Conservation (phyloP, 1,139 yeast genomes). For the Debaryomyces coudertii region DNA sequence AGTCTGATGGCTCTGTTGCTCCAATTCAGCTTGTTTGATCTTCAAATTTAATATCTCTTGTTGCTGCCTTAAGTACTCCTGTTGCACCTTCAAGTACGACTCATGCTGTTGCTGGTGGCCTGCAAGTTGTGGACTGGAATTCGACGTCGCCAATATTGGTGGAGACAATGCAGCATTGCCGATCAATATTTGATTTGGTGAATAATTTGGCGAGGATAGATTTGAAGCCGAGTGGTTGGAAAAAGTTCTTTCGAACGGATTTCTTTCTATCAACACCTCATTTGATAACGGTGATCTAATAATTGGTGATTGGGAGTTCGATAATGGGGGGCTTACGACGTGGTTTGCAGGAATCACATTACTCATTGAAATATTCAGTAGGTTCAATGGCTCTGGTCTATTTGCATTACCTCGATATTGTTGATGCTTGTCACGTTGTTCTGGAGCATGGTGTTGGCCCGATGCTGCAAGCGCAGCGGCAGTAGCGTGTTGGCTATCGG, state of each 20-base stretch:
- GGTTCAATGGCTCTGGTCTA: not conserved
- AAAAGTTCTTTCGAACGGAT: conserved; percentile 45
- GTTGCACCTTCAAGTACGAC: conserved; percentile 41
- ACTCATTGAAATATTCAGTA: not conserved
- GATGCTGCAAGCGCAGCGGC: not conserved
- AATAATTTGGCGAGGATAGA: conserved; percentile 21
- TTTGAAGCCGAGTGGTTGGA: conserved; percentile 18
- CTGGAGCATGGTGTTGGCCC: not conserved
- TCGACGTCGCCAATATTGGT: conserved; percentile 6
- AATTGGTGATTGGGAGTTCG: conserved; percentile 7
- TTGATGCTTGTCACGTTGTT: not conserved
- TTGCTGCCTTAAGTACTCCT: conserved; percentile 43
- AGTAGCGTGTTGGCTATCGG: not conserved
- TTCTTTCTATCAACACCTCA: conserved; percentile 26
- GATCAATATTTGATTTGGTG: conserved; percentile 15
- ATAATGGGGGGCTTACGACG: not conserved
- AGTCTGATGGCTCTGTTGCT: conserved; percentile 15
- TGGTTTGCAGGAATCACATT: not conserved
- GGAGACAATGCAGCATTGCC: conserved; percentile 7
- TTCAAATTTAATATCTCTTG: conserved; percentile 36
- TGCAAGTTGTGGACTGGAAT: conserved; percentile 5
- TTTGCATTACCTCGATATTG: not conserved
- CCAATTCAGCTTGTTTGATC: conserved; percentile 21
- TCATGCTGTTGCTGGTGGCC: conserved; percentile 32
- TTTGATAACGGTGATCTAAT: conserved; percentile 5